Percentiles rank a stretch among this genome's conserved stretches.
Evolutionary conservation across 352 stramenopile species (phyloP).

Genomic region (Phytophthora rubi): DNA sequence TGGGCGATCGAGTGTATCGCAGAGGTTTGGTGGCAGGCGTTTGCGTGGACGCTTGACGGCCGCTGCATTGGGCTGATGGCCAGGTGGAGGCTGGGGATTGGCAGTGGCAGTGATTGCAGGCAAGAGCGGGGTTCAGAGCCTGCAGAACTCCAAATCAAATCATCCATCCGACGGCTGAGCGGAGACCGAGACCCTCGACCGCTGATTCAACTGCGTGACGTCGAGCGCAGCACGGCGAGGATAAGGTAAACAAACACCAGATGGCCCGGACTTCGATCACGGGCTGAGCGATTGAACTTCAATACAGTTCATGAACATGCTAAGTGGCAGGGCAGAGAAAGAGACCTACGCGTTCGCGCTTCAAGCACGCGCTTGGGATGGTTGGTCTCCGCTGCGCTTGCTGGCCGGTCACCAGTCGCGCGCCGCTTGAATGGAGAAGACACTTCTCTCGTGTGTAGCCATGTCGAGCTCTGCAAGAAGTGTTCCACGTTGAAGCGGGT

Average conservation of each 20-base stretch:
- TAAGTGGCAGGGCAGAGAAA: not conserved
- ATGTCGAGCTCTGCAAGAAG: not conserved
- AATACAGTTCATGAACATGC: not conserved
- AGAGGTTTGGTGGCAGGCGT: slow-evolving; percentile 4
- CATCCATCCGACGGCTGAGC: not conserved
- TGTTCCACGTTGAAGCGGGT: not conserved
- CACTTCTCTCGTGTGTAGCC: not conserved
- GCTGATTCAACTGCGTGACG: not conserved
- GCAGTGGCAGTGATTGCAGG: slow-evolving; percentile 1
- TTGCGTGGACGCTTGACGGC: slow-evolving; percentile 9
- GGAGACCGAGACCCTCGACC: slow-evolving; percentile 7
- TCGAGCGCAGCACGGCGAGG: not conserved
- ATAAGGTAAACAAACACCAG: not conserved
- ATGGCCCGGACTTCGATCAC: not conserved
- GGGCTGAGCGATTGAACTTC: slow-evolving; percentile 6
- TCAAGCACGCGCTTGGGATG: not conserved
- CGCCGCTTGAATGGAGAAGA: not conserved
- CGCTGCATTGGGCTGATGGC: slow-evolving; percentile 17
- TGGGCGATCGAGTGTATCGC: not conserved
- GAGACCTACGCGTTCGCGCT: not conserved
- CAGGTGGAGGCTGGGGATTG: slow-evolving; percentile 26
- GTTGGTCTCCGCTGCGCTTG: not conserved
- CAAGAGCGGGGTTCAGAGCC: not conserved
- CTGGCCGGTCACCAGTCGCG: not conserved
- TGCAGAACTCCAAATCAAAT: not conserved